Evolutionary conservation across 148 eudicot species (phyloP).

Genomic region (Bassia scoparia): DNA sequence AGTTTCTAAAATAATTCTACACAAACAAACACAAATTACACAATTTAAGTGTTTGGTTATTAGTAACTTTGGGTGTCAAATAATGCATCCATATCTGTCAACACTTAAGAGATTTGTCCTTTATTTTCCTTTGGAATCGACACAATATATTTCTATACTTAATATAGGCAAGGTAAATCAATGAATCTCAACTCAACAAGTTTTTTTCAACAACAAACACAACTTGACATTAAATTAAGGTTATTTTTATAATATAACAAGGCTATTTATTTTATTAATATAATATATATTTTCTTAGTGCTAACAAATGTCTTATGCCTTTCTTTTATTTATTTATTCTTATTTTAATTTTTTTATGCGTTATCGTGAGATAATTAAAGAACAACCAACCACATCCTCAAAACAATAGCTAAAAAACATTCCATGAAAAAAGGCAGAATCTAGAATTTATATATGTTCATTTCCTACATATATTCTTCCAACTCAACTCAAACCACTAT

Average conservation of each 20-base stretch:
- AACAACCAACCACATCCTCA: constrained; percentile 14
- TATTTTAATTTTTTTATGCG: neutral
- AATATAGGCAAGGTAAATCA: too few relatives aligned
- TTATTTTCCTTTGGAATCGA: neutral
- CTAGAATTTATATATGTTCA: constrained; percentile 4
- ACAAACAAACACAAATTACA: too few relatives aligned
- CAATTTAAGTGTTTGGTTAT: neutral
- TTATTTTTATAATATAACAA: too few relatives aligned
- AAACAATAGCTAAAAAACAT: neutral
- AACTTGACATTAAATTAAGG: too few relatives aligned
- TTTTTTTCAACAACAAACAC: neutral
- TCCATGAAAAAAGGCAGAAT: constrained; percentile 1
- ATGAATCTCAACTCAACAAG: neutral
- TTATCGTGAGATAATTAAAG: constrained; percentile 4
- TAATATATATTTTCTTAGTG: too few relatives aligned
- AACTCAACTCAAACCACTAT: neutral
- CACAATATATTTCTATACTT: too few relatives aligned
- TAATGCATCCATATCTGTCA: too few relatives aligned
- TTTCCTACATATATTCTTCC: constrained; percentile 7
- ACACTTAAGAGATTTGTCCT: neutral
- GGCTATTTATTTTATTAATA: too few relatives aligned
- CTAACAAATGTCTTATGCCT: too few relatives aligned
- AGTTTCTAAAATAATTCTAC: too few relatives aligned
- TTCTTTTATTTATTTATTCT: too few relatives aligned
- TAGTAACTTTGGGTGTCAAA: neutral